Conservation (phyloP, 495 filamentous ascomycete genomes). For the Sordaria brevicollis region DNA sequence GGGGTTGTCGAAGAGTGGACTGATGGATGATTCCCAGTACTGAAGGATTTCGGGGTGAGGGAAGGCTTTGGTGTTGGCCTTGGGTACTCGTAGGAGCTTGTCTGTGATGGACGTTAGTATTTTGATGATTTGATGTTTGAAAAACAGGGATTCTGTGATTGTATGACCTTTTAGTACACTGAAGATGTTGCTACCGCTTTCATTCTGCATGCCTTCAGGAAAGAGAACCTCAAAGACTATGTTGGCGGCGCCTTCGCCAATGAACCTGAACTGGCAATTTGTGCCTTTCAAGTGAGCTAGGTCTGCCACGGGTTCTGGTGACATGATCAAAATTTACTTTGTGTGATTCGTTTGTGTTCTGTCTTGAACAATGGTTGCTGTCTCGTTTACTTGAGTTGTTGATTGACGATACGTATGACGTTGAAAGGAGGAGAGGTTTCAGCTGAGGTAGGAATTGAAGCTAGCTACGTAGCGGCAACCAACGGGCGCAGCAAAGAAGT, state of each 20-base stretch:
- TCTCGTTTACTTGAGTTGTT: neutral
- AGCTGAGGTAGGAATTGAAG: neutral
- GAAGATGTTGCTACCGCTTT: constrained; percentile 5
- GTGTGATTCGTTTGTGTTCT: neutral
- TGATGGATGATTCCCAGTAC: constrained; percentile 48
- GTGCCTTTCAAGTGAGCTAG: neutral
- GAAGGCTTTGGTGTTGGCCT: constrained; percentile 45
- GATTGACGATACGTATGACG: neutral
- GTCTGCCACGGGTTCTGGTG: neutral
- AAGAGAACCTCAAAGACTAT: constrained; percentile 52
- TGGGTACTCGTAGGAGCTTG: constrained; percentile 56
- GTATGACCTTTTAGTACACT: constrained; percentile 11
- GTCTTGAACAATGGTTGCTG: neutral
- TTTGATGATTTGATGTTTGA: neutral
- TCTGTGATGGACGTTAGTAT: constrained; percentile 22
- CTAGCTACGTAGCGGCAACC: neutral
- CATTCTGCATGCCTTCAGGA: constrained; percentile 4
- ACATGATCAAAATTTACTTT: neutral
- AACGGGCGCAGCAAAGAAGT: neutral
- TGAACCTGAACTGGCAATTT: constrained; percentile 19
- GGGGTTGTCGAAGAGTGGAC: constrained; percentile 38
- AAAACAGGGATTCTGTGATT: neutral
- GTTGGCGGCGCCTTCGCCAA: constrained; percentile 61
- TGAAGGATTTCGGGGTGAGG: constrained; percentile 43
- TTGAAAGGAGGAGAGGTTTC: neutral